phyloP scores from a whole-genome alignment of 1,284 basidiomycete species.

The Leucoagaricus sp. region DNA sequence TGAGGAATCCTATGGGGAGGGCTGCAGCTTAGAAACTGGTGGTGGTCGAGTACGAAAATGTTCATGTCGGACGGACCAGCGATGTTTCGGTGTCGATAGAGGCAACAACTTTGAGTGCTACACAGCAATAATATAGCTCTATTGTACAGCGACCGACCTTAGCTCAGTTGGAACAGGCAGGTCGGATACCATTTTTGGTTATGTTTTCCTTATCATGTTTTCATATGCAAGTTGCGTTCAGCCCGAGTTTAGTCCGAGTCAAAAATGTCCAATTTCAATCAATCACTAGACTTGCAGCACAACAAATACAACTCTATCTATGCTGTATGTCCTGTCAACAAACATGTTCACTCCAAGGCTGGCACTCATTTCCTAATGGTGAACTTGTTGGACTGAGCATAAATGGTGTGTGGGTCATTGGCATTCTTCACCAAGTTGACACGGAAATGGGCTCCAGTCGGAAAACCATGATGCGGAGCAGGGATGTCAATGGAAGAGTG shows the following conservation, averaged over 20 bases:
- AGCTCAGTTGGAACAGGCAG: conserved; percentile 55
- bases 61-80: background rate
- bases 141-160: conserved; percentile 40
- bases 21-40: no score
- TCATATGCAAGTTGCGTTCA: background rate
- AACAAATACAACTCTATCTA: no score
- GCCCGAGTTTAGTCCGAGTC: no score
- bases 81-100: background rate
- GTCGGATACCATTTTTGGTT: conserved; percentile 35
- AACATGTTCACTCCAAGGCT: background rate
- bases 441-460: conserved; percentile 7
- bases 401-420: conserved; percentile 10
- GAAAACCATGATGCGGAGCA: conserved; percentile 4
- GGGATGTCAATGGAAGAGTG: background rate
- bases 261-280: no score
- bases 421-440: conserved; percentile 11
- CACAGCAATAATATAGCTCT: no score
- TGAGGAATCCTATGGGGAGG: no score
- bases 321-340: background rate
- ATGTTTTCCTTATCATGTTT: background rate
- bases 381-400: conserved; percentile 15
- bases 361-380: conserved; percentile 1
- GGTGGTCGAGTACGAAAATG: background rate
- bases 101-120: no score
- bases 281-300: no score